Conservation (phyloP, 2,329 filamentous ascomycete species). For the Fusarium brevicatenulatum region DNA sequence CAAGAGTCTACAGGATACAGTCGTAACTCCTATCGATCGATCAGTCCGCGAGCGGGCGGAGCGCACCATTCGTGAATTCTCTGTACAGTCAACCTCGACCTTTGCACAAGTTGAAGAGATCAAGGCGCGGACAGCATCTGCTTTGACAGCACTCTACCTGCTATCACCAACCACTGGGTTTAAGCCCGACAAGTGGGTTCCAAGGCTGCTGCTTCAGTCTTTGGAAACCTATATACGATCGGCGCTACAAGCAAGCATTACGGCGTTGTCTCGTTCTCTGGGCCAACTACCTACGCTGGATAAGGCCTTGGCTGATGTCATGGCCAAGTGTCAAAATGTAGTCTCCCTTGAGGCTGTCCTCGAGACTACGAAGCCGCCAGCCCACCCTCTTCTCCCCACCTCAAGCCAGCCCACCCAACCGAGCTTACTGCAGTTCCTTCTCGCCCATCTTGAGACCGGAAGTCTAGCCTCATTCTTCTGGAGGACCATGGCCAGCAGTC, state of each 20-base stretch:
- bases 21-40: slow-evolving; percentile 78
- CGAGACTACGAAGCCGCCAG: slow-evolving; percentile 71
- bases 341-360: slow-evolving; percentile 87
- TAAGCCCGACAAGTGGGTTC: slow-evolving; percentile 67
- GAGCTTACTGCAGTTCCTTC: slow-evolving; percentile 75
- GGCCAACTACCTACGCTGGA: slow-evolving; percentile 85
- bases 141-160: slow-evolving; percentile 80
- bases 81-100: slow-evolving; percentile 67
- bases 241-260: slow-evolving; percentile 80
- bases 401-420: slow-evolving; percentile 48
- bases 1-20: slow-evolving; percentile 72
- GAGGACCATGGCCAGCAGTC: slow-evolving; percentile 82
- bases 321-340: slow-evolving; percentile 87
- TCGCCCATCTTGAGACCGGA: slow-evolving; percentile 84
- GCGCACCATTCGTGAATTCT: slow-evolving; percentile 85
- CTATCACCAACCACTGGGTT: slow-evolving; percentile 73
- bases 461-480: slow-evolving; percentile 93
- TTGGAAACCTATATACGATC: slow-evolving; percentile 86
- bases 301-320: slow-evolving; percentile 82
- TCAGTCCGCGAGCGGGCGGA: slow-evolving; percentile 78
- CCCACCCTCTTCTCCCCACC: slow-evolving; percentile 70
- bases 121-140: slow-evolving; percentile 77
- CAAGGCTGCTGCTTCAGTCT: slow-evolving; percentile 77
- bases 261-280: slow-evolving; percentile 78
- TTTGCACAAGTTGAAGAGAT: slow-evolving; percentile 78